These are phyloP conservation scores for Aspergillus puulaauensis DNA, from an alignment of 2,329 filamentous ascomycete species.

Conservation along the genomic window DNA sequence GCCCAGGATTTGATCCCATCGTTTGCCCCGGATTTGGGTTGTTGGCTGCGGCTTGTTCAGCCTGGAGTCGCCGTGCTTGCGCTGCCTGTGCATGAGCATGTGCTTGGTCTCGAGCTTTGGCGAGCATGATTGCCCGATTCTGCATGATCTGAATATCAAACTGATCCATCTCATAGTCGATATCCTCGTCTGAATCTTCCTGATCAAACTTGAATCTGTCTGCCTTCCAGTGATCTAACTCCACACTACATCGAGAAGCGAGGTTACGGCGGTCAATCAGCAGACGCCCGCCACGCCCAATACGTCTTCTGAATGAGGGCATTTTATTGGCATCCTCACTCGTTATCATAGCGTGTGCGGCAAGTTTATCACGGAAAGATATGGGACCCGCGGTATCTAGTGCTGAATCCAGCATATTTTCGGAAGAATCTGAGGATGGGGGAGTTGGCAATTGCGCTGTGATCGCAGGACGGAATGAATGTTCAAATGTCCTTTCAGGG, in stretches of 20 bases:
- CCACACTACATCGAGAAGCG: constrained; percentile 51
- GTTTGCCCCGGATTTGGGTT: constrained; percentile 26
- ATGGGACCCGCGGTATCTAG: constrained; percentile 34
- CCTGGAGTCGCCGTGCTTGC: constrained; percentile 39
- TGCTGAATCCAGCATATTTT: constrained; percentile 39
- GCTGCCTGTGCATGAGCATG: constrained; percentile 43
- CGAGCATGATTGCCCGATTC: constrained; percentile 53
- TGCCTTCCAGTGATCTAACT: constrained; percentile 48
- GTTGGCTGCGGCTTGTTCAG: constrained; percentile 30
- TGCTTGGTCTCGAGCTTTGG: constrained; percentile 43
- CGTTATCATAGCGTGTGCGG: constrained; percentile 43
- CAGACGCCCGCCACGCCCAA: constrained; percentile 78
- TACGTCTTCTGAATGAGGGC: constrained; percentile 77
- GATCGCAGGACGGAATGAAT: constrained; percentile 65
- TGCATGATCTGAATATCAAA: constrained; percentile 58
- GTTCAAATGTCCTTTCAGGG: constrained; percentile 60
- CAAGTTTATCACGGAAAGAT: constrained; percentile 38
- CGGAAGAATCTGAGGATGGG: constrained; percentile 50
- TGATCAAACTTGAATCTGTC: constrained; percentile 87
- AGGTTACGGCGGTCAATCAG: constrained; percentile 84
- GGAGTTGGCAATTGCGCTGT: constrained; percentile 64
- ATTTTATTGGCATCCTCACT: constrained; percentile 45
- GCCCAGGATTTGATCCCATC: constrained; percentile 27
- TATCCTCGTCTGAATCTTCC: constrained; percentile 76
- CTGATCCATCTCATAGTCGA: constrained; percentile 74